These are phyloP conservation scores for Davidsoniella eucalypti DNA, from an alignment of 2,329 filamentous ascomycete species.

Conservation along the genomic window DNA sequence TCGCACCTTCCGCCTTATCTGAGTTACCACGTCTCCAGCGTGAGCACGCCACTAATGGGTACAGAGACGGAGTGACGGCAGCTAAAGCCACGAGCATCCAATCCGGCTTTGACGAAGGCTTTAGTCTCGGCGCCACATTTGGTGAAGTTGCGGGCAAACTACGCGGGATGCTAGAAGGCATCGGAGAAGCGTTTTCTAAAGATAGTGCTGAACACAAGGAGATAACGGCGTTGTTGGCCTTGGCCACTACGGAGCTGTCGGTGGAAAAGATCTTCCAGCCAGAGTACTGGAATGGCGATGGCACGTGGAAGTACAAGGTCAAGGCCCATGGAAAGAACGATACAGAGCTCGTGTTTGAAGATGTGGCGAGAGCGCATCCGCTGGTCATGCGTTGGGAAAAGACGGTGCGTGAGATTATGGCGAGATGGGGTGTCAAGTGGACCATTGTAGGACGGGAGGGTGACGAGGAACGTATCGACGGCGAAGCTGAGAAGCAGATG, in stretches of 20 bases:
- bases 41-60: slow-evolving; percentile 70
- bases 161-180: slow-evolving; percentile 60
- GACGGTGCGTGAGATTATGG: slow-evolving; percentile 6
- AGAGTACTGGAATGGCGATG: slow-evolving; percentile 53
- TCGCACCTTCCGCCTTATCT: slow-evolving; percentile 25
- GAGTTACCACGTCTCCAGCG: slow-evolving; percentile 60
- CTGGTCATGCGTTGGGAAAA: slow-evolving; percentile 39
- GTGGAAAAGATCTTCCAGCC: slow-evolving; percentile 45
- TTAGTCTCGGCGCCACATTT: slow-evolving; percentile 64
- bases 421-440: slow-evolving; percentile 10
- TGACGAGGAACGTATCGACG: slow-evolving; percentile 18
- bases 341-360: slow-evolving; percentile 35
- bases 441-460: slow-evolving; percentile 10
- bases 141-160: slow-evolving; percentile 59
- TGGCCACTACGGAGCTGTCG: slow-evolving; percentile 42
- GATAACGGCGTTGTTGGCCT: slow-evolving; percentile 23
- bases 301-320: slow-evolving; percentile 53
- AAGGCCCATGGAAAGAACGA: slow-evolving; percentile 17
- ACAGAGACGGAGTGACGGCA: slow-evolving; percentile 67
- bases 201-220: slow-evolving; percentile 16
- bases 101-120: slow-evolving; percentile 81
- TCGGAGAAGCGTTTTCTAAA: slow-evolving; percentile 33
- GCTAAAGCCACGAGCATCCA: slow-evolving; percentile 69
- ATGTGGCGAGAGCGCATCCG: slow-evolving; percentile 53
- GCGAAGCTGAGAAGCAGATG: slow-evolving; percentile 19